Percentiles rank a stretch among this genome's conserved stretches.
Conservation (phyloP, 352 stramenopile species). For the Phytophthora foliorum region DNA sequence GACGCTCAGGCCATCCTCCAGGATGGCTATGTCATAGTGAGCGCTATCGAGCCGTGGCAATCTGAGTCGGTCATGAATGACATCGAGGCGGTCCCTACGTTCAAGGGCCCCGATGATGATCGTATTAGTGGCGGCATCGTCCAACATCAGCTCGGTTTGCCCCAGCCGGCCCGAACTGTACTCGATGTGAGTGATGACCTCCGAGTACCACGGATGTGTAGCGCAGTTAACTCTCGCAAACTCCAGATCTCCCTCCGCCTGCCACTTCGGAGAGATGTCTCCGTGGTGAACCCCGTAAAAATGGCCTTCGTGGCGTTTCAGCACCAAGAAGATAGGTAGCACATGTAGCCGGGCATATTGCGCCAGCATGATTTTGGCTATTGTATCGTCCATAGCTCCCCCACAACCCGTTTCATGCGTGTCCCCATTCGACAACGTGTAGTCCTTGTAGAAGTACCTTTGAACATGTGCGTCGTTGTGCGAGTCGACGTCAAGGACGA, state of each 20-base stretch:
- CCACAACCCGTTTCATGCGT: constrained; percentile 2
- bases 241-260: not conserved
- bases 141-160: no score
- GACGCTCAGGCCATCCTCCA: no score
- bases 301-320: not conserved
- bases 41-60: no score
- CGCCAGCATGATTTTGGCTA: not conserved
- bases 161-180: not conserved
- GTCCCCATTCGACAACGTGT: not conserved
- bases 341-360: not conserved
- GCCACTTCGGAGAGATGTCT: not conserved
- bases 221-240: not conserved
- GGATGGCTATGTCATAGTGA: no score
- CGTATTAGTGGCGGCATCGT: not conserved
- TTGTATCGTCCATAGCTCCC: not conserved
- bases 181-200: not conserved
- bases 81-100: not conserved
- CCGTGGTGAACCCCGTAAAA: not conserved
- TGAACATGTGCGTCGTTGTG: not conserved
- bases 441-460: constrained; percentile 2
- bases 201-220: not conserved
- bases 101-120: not conserved
- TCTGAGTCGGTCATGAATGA: not conserved
- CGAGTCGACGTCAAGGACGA: not conserved
- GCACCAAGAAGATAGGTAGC: not conserved